Base-by-base conservation (phyloP, 352 stramenopile genomes). In the Hyphochytrium catenoides region DNA sequence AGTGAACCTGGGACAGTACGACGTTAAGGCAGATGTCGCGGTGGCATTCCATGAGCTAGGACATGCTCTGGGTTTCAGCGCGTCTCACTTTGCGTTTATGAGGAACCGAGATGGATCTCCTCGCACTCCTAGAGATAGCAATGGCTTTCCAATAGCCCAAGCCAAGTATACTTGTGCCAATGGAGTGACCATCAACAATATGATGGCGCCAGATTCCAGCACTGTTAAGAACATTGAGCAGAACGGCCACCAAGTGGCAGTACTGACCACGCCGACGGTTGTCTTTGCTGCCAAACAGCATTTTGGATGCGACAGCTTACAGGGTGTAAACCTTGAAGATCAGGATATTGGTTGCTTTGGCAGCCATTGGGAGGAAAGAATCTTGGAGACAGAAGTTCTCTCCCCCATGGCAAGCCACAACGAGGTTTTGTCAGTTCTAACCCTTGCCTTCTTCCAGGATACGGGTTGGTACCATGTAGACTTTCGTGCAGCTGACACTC, bases 331-430 rank as follows among this genome's bases (percentile, higher is more conserved):
- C 40, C 57, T 84, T 3, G 70, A 84, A 40, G 68, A 62, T 21
- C 62, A 79, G 31, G 57, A 76, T 28, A 56, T 59, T 5, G 62
- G 62, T 0, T 82, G 65, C 32, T 36, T 77, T 2, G 70, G 70
- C 0, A 78, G 62, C 2, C 70, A 84, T 34, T 82, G 63, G 67
- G 70, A 84, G 27, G 65, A 82, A 42, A 53, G 70, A 1, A 55
- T 82, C 25, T 82, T 82, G 20, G 63, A 81, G 26, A 48, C 65
- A 2, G 64, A 79, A 50, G 73, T 74, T 48, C 81, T 84, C 67
- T 64, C 57, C 3, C 61, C 70, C 0, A 50, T 79, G 3, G 61
- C 62, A 12, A 82, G 63, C 34, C 74, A 65, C 33, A 62, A 58
- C 6, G 79, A 82, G 30, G 50, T 73, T 0, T 52, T 72, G 21